Evolutionary conservation across 2,329 filamentous ascomycete genomes (phyloP).

Genomic region (Fusarium buxicola): DNA sequence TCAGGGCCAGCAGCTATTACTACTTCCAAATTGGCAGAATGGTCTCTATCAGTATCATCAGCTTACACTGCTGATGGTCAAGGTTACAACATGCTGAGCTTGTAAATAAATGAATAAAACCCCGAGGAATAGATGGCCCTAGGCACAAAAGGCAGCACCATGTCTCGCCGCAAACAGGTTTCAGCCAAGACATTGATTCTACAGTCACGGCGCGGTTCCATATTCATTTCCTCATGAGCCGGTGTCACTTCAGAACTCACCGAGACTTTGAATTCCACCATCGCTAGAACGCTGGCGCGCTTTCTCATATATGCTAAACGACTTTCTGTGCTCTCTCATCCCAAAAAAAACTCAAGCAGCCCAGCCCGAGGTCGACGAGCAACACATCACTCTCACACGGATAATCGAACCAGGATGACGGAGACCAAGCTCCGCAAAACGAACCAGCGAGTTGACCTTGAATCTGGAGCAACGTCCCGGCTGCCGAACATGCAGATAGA

Average conservation of each 20-base stretch:
- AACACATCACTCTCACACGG: not conserved
- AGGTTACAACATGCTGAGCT: not conserved
- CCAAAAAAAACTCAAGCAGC: too few species aligned
- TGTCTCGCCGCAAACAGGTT: conserved; percentile 14
- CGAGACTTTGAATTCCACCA: not conserved
- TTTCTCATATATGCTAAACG: not conserved
- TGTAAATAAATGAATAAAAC: conserved; percentile 8
- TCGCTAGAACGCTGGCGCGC: too few species aligned
- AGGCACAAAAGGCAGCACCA: not conserved
- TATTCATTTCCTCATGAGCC: conserved; percentile 7
- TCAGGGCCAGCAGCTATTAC: too few species aligned
- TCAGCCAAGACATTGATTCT: conserved; percentile 23
- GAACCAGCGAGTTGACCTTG: not conserved
- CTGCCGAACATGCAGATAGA: not conserved
- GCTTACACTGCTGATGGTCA: too few species aligned
- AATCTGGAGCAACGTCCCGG: not conserved
- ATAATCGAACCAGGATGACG: not conserved
- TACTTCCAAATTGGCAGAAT: not conserved
- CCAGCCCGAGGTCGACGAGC: too few species aligned
- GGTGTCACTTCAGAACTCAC: not conserved
- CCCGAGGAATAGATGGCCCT: not conserved
- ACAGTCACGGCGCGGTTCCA: not conserved
- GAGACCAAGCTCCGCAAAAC: conserved; percentile 8
- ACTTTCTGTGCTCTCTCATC: too few species aligned
- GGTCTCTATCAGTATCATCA: too few species aligned